Evolutionary conservation across 2,329 filamentous ascomycete species (phyloP), one percentile per base, ranked within the genome.

Genomic region (Penicillium sp.): DNA sequence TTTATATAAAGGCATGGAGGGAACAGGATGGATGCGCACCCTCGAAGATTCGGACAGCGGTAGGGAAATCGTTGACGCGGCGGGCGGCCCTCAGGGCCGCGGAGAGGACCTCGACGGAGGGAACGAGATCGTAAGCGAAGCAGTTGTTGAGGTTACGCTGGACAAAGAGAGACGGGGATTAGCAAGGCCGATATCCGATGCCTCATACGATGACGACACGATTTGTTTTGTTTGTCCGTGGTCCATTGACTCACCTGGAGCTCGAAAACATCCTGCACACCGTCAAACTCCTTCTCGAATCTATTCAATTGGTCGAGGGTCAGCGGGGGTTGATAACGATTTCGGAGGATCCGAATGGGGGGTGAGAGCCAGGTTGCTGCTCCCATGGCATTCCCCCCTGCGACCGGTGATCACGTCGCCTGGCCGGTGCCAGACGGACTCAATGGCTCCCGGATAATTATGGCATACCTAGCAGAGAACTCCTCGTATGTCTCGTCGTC

Each of bases 121-220:
- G 95, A 70, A 99, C 95, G 76, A 99, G 90, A 89, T 99, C 95
- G 90, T 99, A 99, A 78, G 95, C 95, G 84, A 99, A 99, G 79
- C 93, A 94, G 85, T 99, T 99, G 90, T 99, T 99, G 77, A 97
- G 86, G 85, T 97, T 97, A 82, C 93, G 91, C 87, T 93, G 38
- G 59, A 48, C 29, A 23, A 26, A 44, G 54, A 35, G 17, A 38
- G 29, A 30, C 31, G 13, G 23, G 5, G 21, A n/a, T 46, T 46
- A 44, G 52, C 19, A 26, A 4, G n/a, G 35, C 35, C 11, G 35
- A 41, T 41, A 41, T 15, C 35, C 35, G 44, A 41, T 7, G 8
- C 31, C n/a, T 38, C 48, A 44, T 41, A 46, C 21, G 30, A 58
- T 58, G 56, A 58, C 48, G 56, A 45, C 56, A 51, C 47, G 13